Evolutionary conservation across 352 stramenopile species (phyloP), one percentile per base, ranked within the genome.

Genomic region (Pythium guiyangense): DNA sequence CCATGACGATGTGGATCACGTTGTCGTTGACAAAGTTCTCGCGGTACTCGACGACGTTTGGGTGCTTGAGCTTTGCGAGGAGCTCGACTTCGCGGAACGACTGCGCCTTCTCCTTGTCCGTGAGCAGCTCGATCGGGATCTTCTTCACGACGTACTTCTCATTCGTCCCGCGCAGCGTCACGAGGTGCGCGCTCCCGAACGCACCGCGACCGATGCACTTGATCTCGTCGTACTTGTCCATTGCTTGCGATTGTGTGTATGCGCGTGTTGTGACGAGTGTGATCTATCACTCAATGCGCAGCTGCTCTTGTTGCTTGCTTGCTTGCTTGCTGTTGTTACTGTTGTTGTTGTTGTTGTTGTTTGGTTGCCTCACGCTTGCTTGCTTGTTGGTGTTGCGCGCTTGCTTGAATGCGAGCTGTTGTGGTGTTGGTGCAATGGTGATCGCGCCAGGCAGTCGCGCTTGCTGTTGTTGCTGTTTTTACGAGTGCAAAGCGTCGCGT

Each of bases 11-110:
- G 64, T 96, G 95, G 54, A 98, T 76, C 20, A 92, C 74, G 49
- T 89, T 79, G 49, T 77, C 65, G 42, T 74, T 56, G 11, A 82
- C 80, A 63, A 97, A 96, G 64, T 71, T 96, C 52, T 98, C 94
- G 55, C 88, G 95, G 73, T 98, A 98, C 53, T 94, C 86, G 52
- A 98, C 92, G 63, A 98, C 97, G 59, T 97, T 97, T 17, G 94
- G 92, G 60, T 98, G 90, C 45, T 86, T 81, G 52, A 98, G 77
- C 63, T 84, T 85, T 55, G 92, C 70, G 61, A 98, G 69, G 37
- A 98, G 73, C 57, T 97, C 82, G 27, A 97, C 91, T 63, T 97
- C 85, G 27, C 64, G 68, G 59, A 90, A 91, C 12, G 83, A 78
- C 60, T 91, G 83, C 58, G 84, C 65, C 58, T 84, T 90, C 54